These are phyloP conservation scores for Styphnolobium japonicum DNA, from an alignment of 306 rosid genomes.

Conservation along the genomic window DNA sequence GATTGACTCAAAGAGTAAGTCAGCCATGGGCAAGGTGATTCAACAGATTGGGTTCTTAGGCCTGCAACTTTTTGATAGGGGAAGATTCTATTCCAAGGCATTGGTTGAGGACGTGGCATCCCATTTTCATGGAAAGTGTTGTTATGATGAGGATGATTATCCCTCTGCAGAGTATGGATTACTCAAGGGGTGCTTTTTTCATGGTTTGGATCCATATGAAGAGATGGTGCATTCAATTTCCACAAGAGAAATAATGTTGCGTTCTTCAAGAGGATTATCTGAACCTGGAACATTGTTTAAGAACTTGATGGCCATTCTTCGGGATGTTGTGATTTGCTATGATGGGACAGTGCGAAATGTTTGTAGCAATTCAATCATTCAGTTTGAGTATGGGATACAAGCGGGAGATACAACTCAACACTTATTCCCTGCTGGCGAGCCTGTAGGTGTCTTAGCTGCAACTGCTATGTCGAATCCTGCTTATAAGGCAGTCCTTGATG, in stretches of 20 bases:
- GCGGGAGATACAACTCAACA: slow-evolving; percentile 39
- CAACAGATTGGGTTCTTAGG: slow-evolving; percentile 96
- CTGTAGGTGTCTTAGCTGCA: slow-evolving; percentile 97
- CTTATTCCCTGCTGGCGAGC: slow-evolving; percentile 91
- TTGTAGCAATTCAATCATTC: slow-evolving; percentile 80
- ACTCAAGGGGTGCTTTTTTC: slow-evolving; percentile 67
- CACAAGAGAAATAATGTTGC: slow-evolving; percentile 75
- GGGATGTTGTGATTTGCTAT: slow-evolving; percentile 85
- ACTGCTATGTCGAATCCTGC: slow-evolving; percentile 99
- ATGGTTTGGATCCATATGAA: slow-evolving; percentile 89
- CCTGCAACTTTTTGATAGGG: slow-evolving; percentile 71
- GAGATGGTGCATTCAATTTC: slow-evolving; percentile 90
- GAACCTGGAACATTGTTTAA: slow-evolving; percentile 95
- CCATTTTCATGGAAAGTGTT: slow-evolving; percentile 54
- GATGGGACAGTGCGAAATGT: slow-evolving; percentile 94
- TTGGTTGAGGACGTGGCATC: slow-evolving; percentile 76
- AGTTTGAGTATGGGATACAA: slow-evolving; percentile 70
- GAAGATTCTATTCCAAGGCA: slow-evolving; percentile 77
- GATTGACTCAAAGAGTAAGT: slow-evolving; percentile 76
- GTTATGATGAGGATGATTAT: slow-evolving; percentile 49
- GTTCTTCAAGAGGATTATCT: slow-evolving; percentile 91
- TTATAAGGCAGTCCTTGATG: slow-evolving; percentile 92
- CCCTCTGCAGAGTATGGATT: slow-evolving; percentile 88
- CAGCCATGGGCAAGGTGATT: slow-evolving; percentile 64
- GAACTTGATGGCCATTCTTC: slow-evolving; percentile 92